Evolutionary conservation across 1,284 basidiomycete species (phyloP), one percentile per base, ranked within the genome.

Genomic region (Anthracocystis walkeri): DNA sequence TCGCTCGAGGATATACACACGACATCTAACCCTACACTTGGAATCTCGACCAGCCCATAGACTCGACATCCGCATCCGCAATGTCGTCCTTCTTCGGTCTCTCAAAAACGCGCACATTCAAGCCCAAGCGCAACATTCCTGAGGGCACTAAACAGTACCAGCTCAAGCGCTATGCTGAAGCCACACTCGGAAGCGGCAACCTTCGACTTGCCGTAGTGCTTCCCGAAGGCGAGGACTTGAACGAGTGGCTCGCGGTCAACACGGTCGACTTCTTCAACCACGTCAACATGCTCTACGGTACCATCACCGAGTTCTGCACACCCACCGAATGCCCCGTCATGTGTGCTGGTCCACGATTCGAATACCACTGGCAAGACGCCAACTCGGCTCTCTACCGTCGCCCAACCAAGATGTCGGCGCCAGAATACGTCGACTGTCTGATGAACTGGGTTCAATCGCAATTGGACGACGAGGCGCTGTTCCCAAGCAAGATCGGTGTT

Each of bases 371-470:
- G 96, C 96, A 99, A 86, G 97, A 98, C 82, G 64, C 81, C 56
- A 73, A 70, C 52, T 79, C 78, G 49, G 56, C 57, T 16, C 70
- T 77, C 45, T 85, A 81, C 76, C 81, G 80, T 31, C 75, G 79
- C 18, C 82, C 83, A 4, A 84, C 83, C 52, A 79, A 79, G 55
- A 78, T 85, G 68, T 80, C 80, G 25, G 83, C 83, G 35, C 81
- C 85, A 2, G 95, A 97, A 65, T 99, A 99, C 85, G 95, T 99
- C 59, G 97, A 99, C 84, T 93, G 94, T 23, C 88, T 99, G 64
- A 98, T 99, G 95, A 97, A 95, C 85, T 99, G 97, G 97, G 92
- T 94, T 8, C 97, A 99, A 86, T 89, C 89, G 49, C 89, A 97
- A 61, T 88, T 99, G 51, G 97, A 99, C 84, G 94, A 99, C 84